A percentile compares a stretch with the other conserved stretches of the same genome.
phyloP scores from a whole-genome alignment of 169 alveolate species.

The Plasmodium inui region DNA sequence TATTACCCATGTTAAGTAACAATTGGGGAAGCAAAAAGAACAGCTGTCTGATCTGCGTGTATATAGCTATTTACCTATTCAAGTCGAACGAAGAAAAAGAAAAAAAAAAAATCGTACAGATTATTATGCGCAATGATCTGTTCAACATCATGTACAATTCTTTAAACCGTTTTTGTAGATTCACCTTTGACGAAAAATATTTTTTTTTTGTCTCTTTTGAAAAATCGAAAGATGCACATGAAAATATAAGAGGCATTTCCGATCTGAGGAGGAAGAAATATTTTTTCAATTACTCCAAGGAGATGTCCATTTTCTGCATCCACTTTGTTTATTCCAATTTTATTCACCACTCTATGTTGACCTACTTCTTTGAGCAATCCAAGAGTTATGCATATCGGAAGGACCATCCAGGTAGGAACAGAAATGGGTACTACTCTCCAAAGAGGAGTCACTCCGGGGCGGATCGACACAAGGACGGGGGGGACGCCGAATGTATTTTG shows the following conservation, averaged over 20 bases:
- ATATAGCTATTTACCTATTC: conserved; percentile 35
- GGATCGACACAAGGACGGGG: too few relatives aligned
- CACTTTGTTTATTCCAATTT: conserved; percentile 42
- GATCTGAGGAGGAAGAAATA: conserved; percentile 17
- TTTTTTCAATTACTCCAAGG: conserved; percentile 27
- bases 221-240: conserved; percentile 4
- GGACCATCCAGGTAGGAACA: neutral
- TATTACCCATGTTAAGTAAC: neutral
- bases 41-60: conserved; percentile 47
- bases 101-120: conserved; percentile 4
- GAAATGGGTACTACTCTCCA: neutral
- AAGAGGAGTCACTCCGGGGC: neutral
- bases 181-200: conserved; percentile 16
- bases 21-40: conserved; percentile 6
- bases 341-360: conserved; percentile 51
- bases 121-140: conserved; percentile 12
- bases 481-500: neutral
- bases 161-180: conserved; percentile 30
- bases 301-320: conserved; percentile 14
- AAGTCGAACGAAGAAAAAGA: conserved; percentile 7
- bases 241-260: conserved; percentile 19
- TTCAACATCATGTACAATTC: conserved; percentile 29
- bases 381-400: neutral
- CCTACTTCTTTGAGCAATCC: conserved; percentile 14
- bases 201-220: neutral